A percentile compares a stretch with the other conserved stretches of the same genome.
Conservation (phyloP, 1,139 yeast species). For the Pichia sp. region DNA sequence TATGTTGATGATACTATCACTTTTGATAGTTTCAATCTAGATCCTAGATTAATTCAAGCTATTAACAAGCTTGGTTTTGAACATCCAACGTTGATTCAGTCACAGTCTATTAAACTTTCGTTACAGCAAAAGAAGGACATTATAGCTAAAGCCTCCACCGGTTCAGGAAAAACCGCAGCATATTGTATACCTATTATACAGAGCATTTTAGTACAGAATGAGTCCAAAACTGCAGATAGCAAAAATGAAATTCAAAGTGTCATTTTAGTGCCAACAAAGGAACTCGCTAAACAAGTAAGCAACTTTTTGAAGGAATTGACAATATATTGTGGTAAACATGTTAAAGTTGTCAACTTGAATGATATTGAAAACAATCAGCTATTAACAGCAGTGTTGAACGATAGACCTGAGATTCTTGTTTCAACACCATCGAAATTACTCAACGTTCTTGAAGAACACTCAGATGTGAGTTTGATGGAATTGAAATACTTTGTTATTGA, state of each 20-base stretch:
- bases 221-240: background rate
- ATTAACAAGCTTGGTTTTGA: constrained; percentile 74
- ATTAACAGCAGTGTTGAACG: constrained; percentile 61
- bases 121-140: constrained; percentile 81
- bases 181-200: constrained; percentile 88
- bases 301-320: constrained; percentile 66
- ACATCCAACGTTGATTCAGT: constrained; percentile 86
- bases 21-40: constrained; percentile 71
- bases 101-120: constrained; percentile 89
- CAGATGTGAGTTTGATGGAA: constrained; percentile 45
- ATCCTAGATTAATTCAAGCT: constrained; percentile 80
- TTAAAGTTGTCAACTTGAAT: constrained; percentile 70
- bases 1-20: constrained; percentile 66
- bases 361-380: constrained; percentile 66
- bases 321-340: constrained; percentile 63
- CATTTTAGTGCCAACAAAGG: constrained; percentile 94
- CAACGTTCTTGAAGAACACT: constrained; percentile 49
- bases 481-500: constrained; percentile 79
- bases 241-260: constrained; percentile 69
- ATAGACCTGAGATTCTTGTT: constrained; percentile 74
- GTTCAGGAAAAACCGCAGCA: constrained; percentile 84
- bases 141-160: constrained; percentile 78
- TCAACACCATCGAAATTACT: constrained; percentile 85
- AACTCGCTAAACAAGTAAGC: constrained; percentile 83
- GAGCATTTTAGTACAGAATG: constrained; percentile 54